phyloP scores from a whole-genome alignment of 768 basidiomycete species.

The Boletus rubescentipes region DNA sequence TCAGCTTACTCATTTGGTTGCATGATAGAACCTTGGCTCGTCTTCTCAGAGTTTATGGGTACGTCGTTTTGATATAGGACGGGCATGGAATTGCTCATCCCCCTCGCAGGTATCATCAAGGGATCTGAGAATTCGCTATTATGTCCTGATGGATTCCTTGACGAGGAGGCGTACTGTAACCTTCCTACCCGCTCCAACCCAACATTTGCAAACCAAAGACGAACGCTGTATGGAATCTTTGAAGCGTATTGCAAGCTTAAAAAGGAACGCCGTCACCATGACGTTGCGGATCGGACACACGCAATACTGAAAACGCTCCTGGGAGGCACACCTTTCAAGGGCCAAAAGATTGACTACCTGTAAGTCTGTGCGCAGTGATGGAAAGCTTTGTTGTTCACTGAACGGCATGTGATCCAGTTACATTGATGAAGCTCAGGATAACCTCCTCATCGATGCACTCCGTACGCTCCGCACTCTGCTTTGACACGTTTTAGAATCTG shows the following conservation, averaged over 20 bases:
- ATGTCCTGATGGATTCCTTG: slow-evolving; percentile 39
- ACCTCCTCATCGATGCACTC: slow-evolving; percentile 61
- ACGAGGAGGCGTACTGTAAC: slow-evolving; percentile 42
- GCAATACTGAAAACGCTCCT: slow-evolving; percentile 40
- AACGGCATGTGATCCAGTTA: slow-evolving; percentile 39
- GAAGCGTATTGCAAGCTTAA: slow-evolving; percentile 50
- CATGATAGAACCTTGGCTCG: slow-evolving; percentile 53
- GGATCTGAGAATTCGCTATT: slow-evolving; percentile 59
- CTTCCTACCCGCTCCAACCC: slow-evolving; percentile 54
- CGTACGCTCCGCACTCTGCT: slow-evolving; percentile 35
- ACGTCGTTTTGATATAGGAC: slow-evolving; percentile 3
- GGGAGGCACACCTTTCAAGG: slow-evolving; percentile 30
- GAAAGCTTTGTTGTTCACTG: neutral
- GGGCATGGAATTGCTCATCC: neutral
- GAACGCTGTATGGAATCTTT: slow-evolving; percentile 53
- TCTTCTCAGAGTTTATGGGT: slow-evolving; percentile 69
- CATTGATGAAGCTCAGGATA: slow-evolving; percentile 74
- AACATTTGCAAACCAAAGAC: slow-evolving; percentile 52
- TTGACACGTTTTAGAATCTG: neutral
- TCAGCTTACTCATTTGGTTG: neutral
- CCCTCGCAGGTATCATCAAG: slow-evolving; percentile 52
- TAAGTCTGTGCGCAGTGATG: slow-evolving; percentile 29
- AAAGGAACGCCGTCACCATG: slow-evolving; percentile 41
- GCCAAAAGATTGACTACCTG: slow-evolving; percentile 54
- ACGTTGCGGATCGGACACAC: slow-evolving; percentile 66